phyloP scores from a whole-genome alignment of 2,329 filamentous ascomycete species.

The Bipolaris oryzae region DNA sequence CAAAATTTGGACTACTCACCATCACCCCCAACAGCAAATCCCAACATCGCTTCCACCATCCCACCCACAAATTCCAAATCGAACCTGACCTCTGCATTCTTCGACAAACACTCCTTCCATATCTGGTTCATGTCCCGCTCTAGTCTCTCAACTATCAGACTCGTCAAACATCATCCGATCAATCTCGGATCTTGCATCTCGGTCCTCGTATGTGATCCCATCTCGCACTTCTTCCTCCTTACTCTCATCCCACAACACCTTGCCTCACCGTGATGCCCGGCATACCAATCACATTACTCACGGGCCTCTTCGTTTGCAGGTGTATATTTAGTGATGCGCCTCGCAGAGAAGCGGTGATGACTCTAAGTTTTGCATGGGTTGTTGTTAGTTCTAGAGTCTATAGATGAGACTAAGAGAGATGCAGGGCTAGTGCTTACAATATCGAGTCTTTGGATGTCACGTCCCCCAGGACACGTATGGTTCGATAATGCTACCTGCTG shows the following conservation, averaged over 20 bases:
- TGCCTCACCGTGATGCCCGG: no score
- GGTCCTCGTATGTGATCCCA: no score
- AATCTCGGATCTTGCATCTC: slow-evolving; percentile 56
- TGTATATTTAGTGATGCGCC: no score
- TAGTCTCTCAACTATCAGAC: slow-evolving; percentile 54
- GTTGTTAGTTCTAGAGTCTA: no score
- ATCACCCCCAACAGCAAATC: slow-evolving; percentile 57
- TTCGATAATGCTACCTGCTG: background rate
- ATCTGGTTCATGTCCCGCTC: slow-evolving; percentile 46
- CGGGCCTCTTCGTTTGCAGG: no score
- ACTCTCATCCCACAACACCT: no score
- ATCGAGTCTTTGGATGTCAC: slow-evolving; percentile 34
- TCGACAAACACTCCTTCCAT: slow-evolving; percentile 39
- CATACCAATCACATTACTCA: no score
- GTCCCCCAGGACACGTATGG: background rate
- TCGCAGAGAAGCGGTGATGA: slow-evolving; percentile 37
- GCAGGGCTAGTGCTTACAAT: slow-evolving; percentile 50
- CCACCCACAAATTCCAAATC: slow-evolving; percentile 42
- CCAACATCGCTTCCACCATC: slow-evolving; percentile 43
- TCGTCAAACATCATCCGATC: slow-evolving; percentile 51
- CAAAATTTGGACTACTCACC: slow-evolving; percentile 54
- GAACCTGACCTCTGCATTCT: slow-evolving; percentile 17
- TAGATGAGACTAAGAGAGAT: no score
- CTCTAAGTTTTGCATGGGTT: slow-evolving; percentile 58
- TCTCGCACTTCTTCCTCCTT: no score